Evolutionary conservation across 1,139 yeast species (phyloP).

Genomic region (Pichiaceae sp.): DNA sequence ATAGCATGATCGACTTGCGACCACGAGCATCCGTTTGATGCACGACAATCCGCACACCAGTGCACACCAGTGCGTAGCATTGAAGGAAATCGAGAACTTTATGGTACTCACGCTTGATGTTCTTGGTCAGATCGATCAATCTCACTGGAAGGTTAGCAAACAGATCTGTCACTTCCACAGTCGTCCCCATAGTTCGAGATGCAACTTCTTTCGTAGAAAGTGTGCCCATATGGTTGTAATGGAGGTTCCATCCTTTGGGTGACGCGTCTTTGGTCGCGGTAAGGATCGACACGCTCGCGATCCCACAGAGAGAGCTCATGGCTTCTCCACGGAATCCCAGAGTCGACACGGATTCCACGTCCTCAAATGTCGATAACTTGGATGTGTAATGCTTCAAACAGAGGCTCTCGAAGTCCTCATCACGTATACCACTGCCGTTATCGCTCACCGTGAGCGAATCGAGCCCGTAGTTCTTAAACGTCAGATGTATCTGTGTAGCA

Average conservation of each 20-base stretch:
- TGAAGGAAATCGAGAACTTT: slow-evolving; percentile 57
- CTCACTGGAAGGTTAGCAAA: slow-evolving; percentile 70
- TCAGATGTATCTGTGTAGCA: slow-evolving; percentile 57
- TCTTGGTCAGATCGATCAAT: slow-evolving; percentile 59
- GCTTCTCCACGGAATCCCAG: slow-evolving; percentile 88
- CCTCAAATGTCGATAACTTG: slow-evolving; percentile 52
- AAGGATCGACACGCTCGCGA: slow-evolving; percentile 34
- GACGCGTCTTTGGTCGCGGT: slow-evolving; percentile 45
- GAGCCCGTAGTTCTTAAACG: slow-evolving; percentile 64
- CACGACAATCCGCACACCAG: slow-evolving; percentile 50
- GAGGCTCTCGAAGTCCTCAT: slow-evolving; percentile 48
- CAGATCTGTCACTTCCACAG: slow-evolving; percentile 39
- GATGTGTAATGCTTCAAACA: slow-evolving; percentile 79
- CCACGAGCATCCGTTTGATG: slow-evolving; percentile 42
- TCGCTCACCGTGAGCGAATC: slow-evolving; percentile 67
- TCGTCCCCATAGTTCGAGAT: slow-evolving; percentile 56
- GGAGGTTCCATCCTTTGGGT: slow-evolving; percentile 52
- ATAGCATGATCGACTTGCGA: slow-evolving; percentile 41
- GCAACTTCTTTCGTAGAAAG: slow-evolving; percentile 31
- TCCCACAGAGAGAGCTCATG: slow-evolving; percentile 62
- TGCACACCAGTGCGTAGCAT: slow-evolving; percentile 56
- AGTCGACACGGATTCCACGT: slow-evolving; percentile 43
- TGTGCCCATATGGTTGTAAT: slow-evolving; percentile 46
- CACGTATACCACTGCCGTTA: slow-evolving; percentile 67
- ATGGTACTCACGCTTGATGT: slow-evolving; percentile 62